Evolutionary conservation across 306 rosid genomes (phyloP).

Genomic region (Hylodesmum podocarpum): DNA sequence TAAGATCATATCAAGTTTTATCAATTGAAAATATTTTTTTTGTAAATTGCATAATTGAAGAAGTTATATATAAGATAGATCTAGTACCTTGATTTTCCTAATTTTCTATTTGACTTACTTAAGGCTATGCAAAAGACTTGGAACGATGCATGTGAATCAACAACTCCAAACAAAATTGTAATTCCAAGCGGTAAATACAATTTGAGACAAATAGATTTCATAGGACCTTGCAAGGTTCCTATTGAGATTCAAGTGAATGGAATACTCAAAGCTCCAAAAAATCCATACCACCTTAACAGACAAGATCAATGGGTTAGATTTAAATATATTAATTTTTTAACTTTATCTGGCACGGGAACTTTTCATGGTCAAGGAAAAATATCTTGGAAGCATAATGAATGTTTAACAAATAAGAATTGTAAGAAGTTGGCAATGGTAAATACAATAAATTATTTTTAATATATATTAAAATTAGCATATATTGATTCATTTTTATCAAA

Average conservation of each 20-base stretch:
- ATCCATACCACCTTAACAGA: neutral
- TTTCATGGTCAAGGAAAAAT: conserved; percentile 10
- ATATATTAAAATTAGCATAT: neutral
- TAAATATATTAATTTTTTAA: neutral
- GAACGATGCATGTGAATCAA: neutral
- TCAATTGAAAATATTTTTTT: neutral
- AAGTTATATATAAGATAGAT: neutral
- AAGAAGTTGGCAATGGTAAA: neutral
- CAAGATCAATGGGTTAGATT: conserved; percentile 4
- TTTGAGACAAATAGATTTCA: neutral
- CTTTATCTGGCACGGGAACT: neutral
- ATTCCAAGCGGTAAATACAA: neutral
- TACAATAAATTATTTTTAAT: neutral
- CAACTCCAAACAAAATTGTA: neutral
- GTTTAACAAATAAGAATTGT: neutral
- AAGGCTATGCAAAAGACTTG: conserved; percentile 10
- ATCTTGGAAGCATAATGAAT: conserved; percentile 9
- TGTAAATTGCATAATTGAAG: neutral
- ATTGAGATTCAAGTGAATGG: neutral
- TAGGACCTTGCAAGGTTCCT: conserved; percentile 14
- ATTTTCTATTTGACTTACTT: neutral
- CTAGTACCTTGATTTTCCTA: neutral
- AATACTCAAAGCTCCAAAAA: neutral
- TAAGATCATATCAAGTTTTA: neutral
- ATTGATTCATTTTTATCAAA: neutral